Evolutionary conservation across 2,329 filamentous ascomycete genomes (phyloP).

Genomic region (Hypoxylon sp.): DNA sequence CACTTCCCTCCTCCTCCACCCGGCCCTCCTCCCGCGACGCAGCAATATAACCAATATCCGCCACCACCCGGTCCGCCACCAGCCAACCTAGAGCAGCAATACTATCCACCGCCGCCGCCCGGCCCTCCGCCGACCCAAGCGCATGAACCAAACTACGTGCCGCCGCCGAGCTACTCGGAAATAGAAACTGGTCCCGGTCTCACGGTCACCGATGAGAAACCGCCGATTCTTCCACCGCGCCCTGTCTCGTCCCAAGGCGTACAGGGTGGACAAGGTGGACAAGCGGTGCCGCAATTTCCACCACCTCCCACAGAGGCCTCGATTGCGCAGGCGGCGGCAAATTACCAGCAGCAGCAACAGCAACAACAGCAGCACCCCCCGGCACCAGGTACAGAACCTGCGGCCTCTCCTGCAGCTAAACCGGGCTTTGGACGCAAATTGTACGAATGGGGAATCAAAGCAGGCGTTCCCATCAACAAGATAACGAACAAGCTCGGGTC

Average conservation of each 20-base stretch:
- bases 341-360: constrained; percentile 6
- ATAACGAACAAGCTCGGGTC: constrained; percentile 82
- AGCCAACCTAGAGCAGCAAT: constrained; percentile 20
- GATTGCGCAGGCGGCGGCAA: not conserved
- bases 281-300: constrained; percentile 23
- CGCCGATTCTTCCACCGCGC: constrained; percentile 33
- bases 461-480: constrained; percentile 79
- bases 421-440: constrained; percentile 30
- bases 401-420: constrained; percentile 17
- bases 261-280: too few species aligned
- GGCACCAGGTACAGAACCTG: not conserved
- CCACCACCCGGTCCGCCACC: constrained; percentile 28
- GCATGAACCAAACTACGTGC: constrained; percentile 12
- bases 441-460: constrained; percentile 47
- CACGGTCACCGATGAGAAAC: constrained; percentile 25
- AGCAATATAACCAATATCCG: constrained; percentile 20
- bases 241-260: constrained; percentile 19
- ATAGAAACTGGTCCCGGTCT: constrained; percentile 12
- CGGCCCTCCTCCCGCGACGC: constrained; percentile 30
- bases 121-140: constrained; percentile 19
- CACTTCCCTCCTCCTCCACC: constrained; percentile 33
- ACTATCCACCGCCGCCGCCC: constrained; percentile 31
- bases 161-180: constrained; percentile 35
- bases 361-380: constrained; percentile 8
- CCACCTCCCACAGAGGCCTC: constrained; percentile 20